Conservation (phyloP, 805 yeast genomes). For the Teunomyces cretensis region DNA sequence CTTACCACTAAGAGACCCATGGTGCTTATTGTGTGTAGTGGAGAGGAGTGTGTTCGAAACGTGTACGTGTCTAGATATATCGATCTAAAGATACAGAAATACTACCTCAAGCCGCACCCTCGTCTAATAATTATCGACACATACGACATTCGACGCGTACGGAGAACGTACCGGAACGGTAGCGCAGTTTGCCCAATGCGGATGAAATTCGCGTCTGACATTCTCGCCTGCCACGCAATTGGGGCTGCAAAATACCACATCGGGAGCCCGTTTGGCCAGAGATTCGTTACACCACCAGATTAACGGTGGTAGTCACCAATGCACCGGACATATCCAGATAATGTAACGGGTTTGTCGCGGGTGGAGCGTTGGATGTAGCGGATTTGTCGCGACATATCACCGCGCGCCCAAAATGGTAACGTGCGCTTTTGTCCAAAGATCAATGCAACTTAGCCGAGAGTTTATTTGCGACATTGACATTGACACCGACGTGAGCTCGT, state of each 20-base stretch:
- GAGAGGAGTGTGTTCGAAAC: background rate
- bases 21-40: background rate
- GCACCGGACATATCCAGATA: too few species aligned
- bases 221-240: background rate
- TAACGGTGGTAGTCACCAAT: too few species aligned
- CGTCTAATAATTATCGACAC: background rate
- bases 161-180: background rate
- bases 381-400: too few species aligned
- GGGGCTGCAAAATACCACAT: background rate
- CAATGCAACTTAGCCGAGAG: too few species aligned
- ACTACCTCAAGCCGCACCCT: background rate
- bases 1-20: slow-evolving; percentile 24
- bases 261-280: background rate
- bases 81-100: background rate
- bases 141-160: background rate
- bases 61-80: slow-evolving; percentile 2
- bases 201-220: background rate
- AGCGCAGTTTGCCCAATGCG: background rate
- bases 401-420: too few species aligned
- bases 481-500: too few species aligned
- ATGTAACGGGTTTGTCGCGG: too few species aligned
- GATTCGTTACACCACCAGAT: too few species aligned
- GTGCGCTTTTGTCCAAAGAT: too few species aligned
- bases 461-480: too few species aligned
- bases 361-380: too few species aligned